Percentiles rank a stretch among this genome's conserved stretches.
phyloP scores from a whole-genome alignment of 1,284 basidiomycete species.

The Butyriboletus appendiculatus region DNA sequence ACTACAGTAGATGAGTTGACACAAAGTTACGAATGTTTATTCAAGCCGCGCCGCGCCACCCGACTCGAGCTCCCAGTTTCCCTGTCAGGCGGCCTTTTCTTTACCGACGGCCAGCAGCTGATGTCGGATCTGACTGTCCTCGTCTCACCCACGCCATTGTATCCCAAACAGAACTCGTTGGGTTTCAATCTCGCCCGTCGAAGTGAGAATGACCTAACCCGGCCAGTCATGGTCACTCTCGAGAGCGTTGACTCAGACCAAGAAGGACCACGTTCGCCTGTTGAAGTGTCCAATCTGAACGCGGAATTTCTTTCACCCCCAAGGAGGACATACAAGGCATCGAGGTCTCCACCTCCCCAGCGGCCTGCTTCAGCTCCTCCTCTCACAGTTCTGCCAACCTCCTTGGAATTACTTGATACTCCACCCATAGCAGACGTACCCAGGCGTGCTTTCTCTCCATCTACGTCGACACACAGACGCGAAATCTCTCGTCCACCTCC shows the following conservation, averaged over 20 bases:
- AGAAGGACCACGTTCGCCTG: conserved; percentile 27
- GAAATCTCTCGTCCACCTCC: conserved; percentile 59
- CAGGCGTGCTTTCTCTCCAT: conserved; percentile 29
- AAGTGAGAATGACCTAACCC: conserved; percentile 28
- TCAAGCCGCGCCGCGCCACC: too few relatives aligned
- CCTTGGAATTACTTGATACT: neutral
- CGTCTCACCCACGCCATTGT: conserved; percentile 32
- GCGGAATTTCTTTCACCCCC: conserved; percentile 49
- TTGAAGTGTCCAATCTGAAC: conserved; percentile 26
- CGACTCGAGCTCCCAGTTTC: too few relatives aligned
- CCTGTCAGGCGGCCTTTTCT: too few relatives aligned
- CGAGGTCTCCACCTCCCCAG: conserved; percentile 19
- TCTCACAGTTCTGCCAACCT: conserved; percentile 3
- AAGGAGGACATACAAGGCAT: conserved; percentile 40
- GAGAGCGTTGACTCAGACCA: conserved; percentile 42
- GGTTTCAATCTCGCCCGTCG: conserved; percentile 34
- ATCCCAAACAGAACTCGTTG: conserved; percentile 23
- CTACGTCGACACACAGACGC: conserved; percentile 34
- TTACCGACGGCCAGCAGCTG: neutral
- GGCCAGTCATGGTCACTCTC: conserved; percentile 52
- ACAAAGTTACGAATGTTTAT: too few relatives aligned
- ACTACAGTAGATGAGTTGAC: too few relatives aligned
- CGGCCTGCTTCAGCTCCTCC: conserved; percentile 34
- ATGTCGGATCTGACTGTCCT: conserved; percentile 39
- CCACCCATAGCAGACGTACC: conserved; percentile 20